These are phyloP conservation scores for Boehmeria nivea DNA, from an alignment of 306 rosid species.

Conservation along the genomic window DNA sequence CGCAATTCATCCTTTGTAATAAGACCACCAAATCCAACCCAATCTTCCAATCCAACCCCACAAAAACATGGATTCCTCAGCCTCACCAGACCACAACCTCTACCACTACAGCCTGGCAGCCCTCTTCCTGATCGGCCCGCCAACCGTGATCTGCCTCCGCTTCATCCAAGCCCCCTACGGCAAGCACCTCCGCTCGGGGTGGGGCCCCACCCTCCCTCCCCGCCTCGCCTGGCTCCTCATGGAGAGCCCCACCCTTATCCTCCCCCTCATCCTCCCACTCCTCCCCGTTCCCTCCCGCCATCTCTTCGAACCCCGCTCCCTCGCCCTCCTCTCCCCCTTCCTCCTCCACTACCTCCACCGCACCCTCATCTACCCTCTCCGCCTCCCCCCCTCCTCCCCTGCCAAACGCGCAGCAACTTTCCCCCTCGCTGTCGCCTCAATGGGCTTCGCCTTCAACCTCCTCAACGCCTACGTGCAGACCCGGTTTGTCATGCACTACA, in stretches of 20 bases:
- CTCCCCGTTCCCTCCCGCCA: conserved; percentile 20
- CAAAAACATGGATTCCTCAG: too few species aligned
- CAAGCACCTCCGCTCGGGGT: conserved; percentile 62
- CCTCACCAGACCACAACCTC: too few species aligned
- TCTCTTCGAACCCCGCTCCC: conserved; percentile 46
- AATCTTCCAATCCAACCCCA: too few species aligned
- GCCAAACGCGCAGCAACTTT: conserved; percentile 8
- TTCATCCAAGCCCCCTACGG: conserved; percentile 87
- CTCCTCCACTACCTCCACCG: conserved; percentile 70
- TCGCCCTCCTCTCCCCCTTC: conserved; percentile 47
- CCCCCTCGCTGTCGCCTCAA: neutral
- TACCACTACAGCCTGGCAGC: conserved; percentile 31
- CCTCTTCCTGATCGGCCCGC: conserved; percentile 52
- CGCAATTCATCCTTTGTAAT: too few species aligned
- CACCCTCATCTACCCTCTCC: conserved; percentile 59
- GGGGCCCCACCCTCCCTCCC: conserved; percentile 72
- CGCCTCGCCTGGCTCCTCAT: conserved; percentile 81
- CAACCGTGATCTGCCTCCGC: conserved; percentile 47
- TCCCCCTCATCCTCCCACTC: neutral
- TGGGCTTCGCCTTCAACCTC: conserved; percentile 51
- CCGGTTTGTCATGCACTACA: conserved; percentile 60
- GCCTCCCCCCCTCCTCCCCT: conserved; percentile 56
- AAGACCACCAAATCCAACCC: too few species aligned
- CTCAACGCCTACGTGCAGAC: conserved; percentile 62
- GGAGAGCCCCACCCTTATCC: conserved; percentile 67